These are phyloP conservation scores for Rhizopogon vesiculosus DNA, from an alignment of 768 basidiomycete species.

Conservation along the genomic window DNA sequence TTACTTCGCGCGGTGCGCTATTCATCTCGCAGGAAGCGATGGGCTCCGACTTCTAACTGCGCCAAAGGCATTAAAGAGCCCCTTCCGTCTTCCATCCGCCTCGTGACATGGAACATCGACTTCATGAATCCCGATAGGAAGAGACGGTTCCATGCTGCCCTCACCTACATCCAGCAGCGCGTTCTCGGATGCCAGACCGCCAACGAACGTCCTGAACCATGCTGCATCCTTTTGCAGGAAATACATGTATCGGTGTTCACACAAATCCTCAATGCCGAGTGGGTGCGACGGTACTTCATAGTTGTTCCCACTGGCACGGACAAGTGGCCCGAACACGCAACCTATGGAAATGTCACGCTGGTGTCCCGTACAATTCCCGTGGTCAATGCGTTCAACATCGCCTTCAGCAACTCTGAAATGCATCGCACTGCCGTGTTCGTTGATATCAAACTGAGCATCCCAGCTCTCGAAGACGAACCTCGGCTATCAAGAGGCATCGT, in stretches of 20 bases:
- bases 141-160: conserved; percentile 41
- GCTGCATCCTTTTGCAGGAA: conserved; percentile 69
- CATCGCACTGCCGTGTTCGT: conserved; percentile 53
- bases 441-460: conserved; percentile 45
- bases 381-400: conserved; percentile 42
- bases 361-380: conserved; percentile 54
- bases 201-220: conserved; percentile 45
- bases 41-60: conserved; percentile 30
- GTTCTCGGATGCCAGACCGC: conserved; percentile 43
- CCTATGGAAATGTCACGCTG: conserved; percentile 70
- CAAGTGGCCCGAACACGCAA: conserved; percentile 48
- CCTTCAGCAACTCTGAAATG: conserved; percentile 48
- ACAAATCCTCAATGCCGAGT: conserved; percentile 48
- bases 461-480: conserved; percentile 25
- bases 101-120: conserved; percentile 76
- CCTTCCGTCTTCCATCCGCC: conserved; percentile 40
- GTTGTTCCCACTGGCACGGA: conserved; percentile 49
- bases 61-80: conserved; percentile 29
- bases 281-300: conserved; percentile 59
- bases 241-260: conserved; percentile 42
- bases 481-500: conserved; percentile 32
- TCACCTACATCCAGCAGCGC: conserved; percentile 51
- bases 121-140: conserved; percentile 32
- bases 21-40: conserved; percentile 26
- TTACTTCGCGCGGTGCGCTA: conserved; percentile 27